phyloP scores from a whole-genome alignment of 2,329 filamentous ascomycete species.

The Pseudogymnoascus sp. region DNA sequence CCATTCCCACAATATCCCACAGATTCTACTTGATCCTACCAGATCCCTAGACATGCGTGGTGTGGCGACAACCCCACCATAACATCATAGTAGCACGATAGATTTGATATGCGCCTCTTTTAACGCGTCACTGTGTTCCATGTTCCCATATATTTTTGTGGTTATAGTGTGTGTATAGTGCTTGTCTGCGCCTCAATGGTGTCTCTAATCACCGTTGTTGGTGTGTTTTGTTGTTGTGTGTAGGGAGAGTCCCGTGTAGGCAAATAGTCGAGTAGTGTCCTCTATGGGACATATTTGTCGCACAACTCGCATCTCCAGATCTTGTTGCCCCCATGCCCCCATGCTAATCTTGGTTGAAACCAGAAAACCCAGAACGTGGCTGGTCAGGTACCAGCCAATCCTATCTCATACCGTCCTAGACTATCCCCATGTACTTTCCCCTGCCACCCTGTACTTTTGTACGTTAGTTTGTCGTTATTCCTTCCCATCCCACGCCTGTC shows the following conservation, averaged over 20 bases:
- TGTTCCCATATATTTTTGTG: background rate
- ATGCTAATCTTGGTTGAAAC: conserved; percentile 6
- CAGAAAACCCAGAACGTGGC: conserved; percentile 1
- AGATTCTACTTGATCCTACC: background rate
- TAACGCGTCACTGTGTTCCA: conserved; percentile 6
- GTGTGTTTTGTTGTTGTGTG: background rate
- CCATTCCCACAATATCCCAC: background rate
- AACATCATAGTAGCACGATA: background rate
- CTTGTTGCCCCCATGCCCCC: background rate
- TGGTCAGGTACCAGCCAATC: conserved; percentile 1
- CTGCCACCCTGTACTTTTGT: background rate
- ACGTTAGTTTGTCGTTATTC: no score
- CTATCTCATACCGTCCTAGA: background rate
- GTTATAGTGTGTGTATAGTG: no score
- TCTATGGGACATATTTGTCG: background rate
- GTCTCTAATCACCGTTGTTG: background rate
- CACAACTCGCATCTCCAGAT: background rate
- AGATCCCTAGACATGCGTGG: background rate
- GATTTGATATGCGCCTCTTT: background rate
- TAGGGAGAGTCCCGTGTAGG: background rate
- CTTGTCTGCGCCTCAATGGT: background rate
- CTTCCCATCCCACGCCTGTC: background rate
- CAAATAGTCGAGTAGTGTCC: background rate
- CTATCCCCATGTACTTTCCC: background rate
- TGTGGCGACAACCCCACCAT: background rate